Percentiles rank a stretch among this genome's conserved stretches.
Evolutionary conservation across 805 yeast genomes (phyloP).

Genomic region (Starmerella gropengiesseri): DNA sequence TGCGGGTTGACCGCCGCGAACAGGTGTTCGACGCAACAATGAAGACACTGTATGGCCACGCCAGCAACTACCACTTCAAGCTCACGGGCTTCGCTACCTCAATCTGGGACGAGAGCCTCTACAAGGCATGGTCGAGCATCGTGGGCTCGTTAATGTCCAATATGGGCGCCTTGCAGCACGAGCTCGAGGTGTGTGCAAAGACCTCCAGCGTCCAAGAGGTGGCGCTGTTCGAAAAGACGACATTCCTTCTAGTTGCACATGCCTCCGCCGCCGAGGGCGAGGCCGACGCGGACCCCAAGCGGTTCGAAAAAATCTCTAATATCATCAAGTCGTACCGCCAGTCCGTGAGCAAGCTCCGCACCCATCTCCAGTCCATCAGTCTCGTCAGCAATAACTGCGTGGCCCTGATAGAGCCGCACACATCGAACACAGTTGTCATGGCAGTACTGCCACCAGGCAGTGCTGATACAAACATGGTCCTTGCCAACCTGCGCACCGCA

Average conservation of each 20-base stretch:
- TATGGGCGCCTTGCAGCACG: constrained; percentile 66
- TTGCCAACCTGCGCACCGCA: constrained; percentile 31
- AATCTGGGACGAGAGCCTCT: constrained; percentile 92
- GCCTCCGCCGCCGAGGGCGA: constrained; percentile 22
- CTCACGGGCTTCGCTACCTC: constrained; percentile 86
- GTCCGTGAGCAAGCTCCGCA: constrained; percentile 73
- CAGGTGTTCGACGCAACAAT: constrained; percentile 77
- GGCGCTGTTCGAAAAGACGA: constrained; percentile 83
- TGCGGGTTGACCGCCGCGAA: constrained; percentile 72
- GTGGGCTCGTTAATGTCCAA: constrained; percentile 93
- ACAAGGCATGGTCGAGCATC: constrained; percentile 94
- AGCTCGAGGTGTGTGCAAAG: constrained; percentile 58
- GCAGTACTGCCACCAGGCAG: constrained; percentile 32
- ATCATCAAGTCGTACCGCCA: constrained; percentile 91
- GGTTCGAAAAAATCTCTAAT: constrained; percentile 88
- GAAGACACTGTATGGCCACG: constrained; percentile 64
- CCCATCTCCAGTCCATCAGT: constrained; percentile 68
- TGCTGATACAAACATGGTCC: constrained; percentile 18
- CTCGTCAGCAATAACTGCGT: constrained; percentile 44
- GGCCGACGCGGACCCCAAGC: constrained; percentile 60
- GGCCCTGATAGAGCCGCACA: constrained; percentile 34
- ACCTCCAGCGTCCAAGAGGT: constrained; percentile 80
- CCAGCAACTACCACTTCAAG: constrained; percentile 56
- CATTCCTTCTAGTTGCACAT: constrained; percentile 68
- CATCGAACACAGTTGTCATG: constrained; percentile 37